Base-by-base conservation (phyloP, 371 early-diverging fungal genomes). In the Fennellomyces sp. region DNA sequence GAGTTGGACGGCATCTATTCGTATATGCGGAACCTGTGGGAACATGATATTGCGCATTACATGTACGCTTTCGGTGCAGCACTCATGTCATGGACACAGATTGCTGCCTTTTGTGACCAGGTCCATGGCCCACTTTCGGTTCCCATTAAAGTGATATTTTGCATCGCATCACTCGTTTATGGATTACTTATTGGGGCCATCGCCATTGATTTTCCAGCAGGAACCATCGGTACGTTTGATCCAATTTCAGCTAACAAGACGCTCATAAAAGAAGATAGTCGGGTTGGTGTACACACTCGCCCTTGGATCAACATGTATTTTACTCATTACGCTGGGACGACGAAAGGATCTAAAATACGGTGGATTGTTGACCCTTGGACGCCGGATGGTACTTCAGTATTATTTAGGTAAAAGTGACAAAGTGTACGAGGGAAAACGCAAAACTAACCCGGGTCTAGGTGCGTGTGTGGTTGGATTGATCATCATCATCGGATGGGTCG, bases 21-120 rank as follows among this genome's bases (percentile, higher is more conserved):
- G 25, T 64, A 83, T 30, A 85, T 85, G 73, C 65, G 73, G 48
- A 70, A 79, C 49, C 53, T 71, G 12, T 85, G 82, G 83, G 86
- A 85, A 27, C 86, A 85, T 42, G 68, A 65, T 19, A 73, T 81
- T 52, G 83, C 81, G 0, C 86, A 85, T 68, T 85, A 85, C 54
- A 75, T 85, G 71, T 85, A 85, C 65, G 86, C 83, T n/a, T 25
- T 29, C 33, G 60, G 60, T 52, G 23, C 6, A 15, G n/a, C 3
- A 33, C n/a, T 36, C 12, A 17, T 52, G 19, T 31, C 41, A 15
- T 55, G 23, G 30, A 49, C 8, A 25, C 82, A 83, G 55, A 45
- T 60, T 17, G 68, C 78, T 56, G 80, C 77, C 0, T 85, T 78
- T 55, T 60, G 80, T 25, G 70, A 73, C 12, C 80, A 80, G 60